Base-by-base conservation (phyloP, 352 stramenopile genomes). In the Achlya hypogyna region DNA sequence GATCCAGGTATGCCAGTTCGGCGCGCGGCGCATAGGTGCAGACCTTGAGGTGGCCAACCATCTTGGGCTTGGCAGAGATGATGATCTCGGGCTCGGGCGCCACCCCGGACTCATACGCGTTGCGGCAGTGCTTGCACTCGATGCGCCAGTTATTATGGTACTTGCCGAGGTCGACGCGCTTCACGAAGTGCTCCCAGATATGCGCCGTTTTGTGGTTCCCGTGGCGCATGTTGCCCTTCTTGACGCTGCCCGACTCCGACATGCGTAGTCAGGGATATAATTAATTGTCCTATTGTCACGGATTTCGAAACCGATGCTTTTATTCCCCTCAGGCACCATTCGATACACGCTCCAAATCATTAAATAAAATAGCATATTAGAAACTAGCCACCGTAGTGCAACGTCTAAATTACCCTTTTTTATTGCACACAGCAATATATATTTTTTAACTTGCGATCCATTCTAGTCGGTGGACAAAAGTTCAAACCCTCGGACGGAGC, bases 61-160 rank as follows among this genome's bases (percentile, higher is more conserved):
- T 67, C 51, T 67, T 67, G 31, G 29, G 14, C n/a, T 49, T 67
- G n/a, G 60, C 51, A n/a, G n/a, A 45, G 38, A 67, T 67, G 9
- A 67, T 3, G 12, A 67, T 40, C 25, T 67, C 47, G 32, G 60
- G 60, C 20, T 20, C 25, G 10, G 23, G 18, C 4, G 4, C 18
- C 40, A 9, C n/a, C 9, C 47, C 28, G 8, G 20, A 18, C n/a
- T 67, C 60, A 34, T 67, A 58, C 2, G 42, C 60, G 1, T 45
- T 22, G 1, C 42, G 60, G 27, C 60, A 67, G 23, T 58, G 47
- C n/a, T 49, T 49, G 43, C 60, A 67, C 32, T 67, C 60, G 18
- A 67, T 34, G 20, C 60, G 22, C 60, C 60, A 67, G 34, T 67
- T 67, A 45, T 67, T 67, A 25, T 45, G 51, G 32, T 67, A 67